phyloP scores from a whole-genome alignment of 768 basidiomycete species.

The Calocybe cyanea region DNA sequence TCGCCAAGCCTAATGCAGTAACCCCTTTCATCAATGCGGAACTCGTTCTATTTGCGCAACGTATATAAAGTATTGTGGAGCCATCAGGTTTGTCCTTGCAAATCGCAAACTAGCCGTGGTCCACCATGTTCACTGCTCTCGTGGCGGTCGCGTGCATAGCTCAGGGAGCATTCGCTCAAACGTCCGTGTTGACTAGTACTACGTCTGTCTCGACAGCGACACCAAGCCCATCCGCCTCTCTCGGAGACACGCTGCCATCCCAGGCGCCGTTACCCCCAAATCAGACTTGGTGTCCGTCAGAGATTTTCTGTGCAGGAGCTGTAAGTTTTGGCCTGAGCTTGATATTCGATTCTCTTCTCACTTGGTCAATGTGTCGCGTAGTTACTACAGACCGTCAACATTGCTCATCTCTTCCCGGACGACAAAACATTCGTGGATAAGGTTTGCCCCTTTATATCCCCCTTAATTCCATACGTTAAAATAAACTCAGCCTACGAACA shows the following conservation, averaged over 20 bases:
- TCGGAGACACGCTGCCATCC: slow-evolving; percentile 54
- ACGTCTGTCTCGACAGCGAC: slow-evolving; percentile 55
- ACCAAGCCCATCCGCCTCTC: slow-evolving; percentile 58
- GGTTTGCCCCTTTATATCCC: slow-evolving; percentile 19
- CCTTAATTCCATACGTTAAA: not conserved
- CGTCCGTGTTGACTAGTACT: slow-evolving; percentile 17
- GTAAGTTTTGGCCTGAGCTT: slow-evolving; percentile 41
- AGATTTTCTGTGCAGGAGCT: slow-evolving; percentile 78
- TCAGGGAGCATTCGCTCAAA: slow-evolving; percentile 15
- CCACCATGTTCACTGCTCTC: slow-evolving; percentile 22
- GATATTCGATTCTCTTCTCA: not conserved
- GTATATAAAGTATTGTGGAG: slow-evolving; percentile 4
- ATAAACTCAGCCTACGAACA: slow-evolving; percentile 62
- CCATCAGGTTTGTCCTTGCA: not conserved
- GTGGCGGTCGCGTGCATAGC: slow-evolving; percentile 15
- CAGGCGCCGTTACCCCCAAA: slow-evolving; percentile 61
- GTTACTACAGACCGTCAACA: slow-evolving; percentile 82
- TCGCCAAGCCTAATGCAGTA: no score
- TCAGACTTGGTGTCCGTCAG: slow-evolving; percentile 70
- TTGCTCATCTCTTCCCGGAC: slow-evolving; percentile 72
- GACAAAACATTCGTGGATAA: slow-evolving; percentile 89
- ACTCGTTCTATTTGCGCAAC: no score
- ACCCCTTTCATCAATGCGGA: no score
- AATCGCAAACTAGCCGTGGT: not conserved
- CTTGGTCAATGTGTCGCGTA: slow-evolving; percentile 24